phyloP scores from a whole-genome alignment of 1,284 basidiomycete species.

The Sporisorium graminicola region DNA sequence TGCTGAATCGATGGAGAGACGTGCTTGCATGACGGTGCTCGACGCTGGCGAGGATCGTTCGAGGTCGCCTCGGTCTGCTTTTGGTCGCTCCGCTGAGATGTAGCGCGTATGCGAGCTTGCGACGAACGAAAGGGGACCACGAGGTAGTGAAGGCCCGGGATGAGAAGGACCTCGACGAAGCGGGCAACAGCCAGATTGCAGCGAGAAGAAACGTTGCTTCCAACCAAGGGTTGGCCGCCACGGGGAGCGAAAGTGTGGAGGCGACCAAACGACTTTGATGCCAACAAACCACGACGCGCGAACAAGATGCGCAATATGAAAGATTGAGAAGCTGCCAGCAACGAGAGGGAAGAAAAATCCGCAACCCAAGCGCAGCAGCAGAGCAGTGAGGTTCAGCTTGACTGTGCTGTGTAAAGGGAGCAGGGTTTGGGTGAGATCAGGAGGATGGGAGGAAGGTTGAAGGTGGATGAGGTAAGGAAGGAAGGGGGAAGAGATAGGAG shows the following conservation, averaged over 20 bases:
- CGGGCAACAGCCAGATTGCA: not conserved
- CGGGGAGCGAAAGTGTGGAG: not conserved
- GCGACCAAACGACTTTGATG: not conserved
- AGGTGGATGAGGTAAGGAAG: not conserved
- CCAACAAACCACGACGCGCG: slow-evolving; percentile 1
- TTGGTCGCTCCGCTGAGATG: not conserved
- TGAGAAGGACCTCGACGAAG: not conserved
- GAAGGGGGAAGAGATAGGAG: not conserved
- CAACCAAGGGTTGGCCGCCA: slow-evolving; percentile 1
- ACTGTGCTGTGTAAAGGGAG: not conserved
- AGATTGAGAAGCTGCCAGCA: not conserved
- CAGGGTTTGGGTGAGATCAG: not conserved
- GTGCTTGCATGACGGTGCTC: not conserved
- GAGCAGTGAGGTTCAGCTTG: not conserved
- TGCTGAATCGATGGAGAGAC: not conserved
- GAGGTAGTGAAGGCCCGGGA: no score
- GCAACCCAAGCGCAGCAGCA: not conserved
- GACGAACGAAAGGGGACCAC: not conserved
- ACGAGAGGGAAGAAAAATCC: not conserved
- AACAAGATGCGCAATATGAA: slow-evolving; percentile 14
- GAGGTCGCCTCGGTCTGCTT: not conserved
- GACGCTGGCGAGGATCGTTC: not conserved
- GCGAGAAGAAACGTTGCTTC: slow-evolving; percentile 2
- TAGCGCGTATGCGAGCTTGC: not conserved
- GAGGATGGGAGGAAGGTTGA: not conserved